Evolutionary conservation across 164 flowering plant genomes (phyloP).

Genomic region (Platanus orientalis): DNA sequence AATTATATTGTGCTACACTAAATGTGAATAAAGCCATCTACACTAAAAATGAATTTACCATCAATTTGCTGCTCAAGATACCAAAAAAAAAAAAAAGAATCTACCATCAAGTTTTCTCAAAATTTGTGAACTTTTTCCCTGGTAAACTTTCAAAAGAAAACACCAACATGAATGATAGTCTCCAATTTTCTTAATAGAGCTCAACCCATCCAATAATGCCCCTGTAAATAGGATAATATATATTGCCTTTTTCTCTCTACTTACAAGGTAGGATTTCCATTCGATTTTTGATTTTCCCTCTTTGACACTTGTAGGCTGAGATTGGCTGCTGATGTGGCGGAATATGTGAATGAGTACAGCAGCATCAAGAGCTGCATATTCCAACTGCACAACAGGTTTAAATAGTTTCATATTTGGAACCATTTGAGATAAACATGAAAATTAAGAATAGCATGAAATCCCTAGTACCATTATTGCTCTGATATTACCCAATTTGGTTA

Average conservation of each 20-base stretch:
- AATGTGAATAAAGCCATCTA: not conserved
- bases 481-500: not conserved
- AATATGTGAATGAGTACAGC: constrained; percentile 86
- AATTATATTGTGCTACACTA: no score
- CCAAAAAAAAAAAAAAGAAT: no score
- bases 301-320: constrained; percentile 31
- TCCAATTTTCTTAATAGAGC: not conserved
- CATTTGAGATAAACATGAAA: not conserved
- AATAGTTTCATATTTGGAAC: not conserved
- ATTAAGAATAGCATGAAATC: no score
- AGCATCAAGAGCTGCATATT: constrained; percentile 98
- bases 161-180: no score
- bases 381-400: constrained; percentile 60
- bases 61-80: no score
- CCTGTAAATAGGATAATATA: not conserved
- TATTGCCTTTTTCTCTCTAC: constrained; percentile 14
- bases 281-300: constrained; percentile 40
- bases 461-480: not conserved
- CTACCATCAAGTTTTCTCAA: no score
- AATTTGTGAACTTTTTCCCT: no score
- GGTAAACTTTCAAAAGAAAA: no score
- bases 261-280: constrained; percentile 86
- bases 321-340: constrained; percentile 46
- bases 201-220: not conserved
- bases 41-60: not conserved